phyloP scores from a whole-genome alignment of 176 grass and related monocot genomes.

The Pharus latifolius region DNA sequence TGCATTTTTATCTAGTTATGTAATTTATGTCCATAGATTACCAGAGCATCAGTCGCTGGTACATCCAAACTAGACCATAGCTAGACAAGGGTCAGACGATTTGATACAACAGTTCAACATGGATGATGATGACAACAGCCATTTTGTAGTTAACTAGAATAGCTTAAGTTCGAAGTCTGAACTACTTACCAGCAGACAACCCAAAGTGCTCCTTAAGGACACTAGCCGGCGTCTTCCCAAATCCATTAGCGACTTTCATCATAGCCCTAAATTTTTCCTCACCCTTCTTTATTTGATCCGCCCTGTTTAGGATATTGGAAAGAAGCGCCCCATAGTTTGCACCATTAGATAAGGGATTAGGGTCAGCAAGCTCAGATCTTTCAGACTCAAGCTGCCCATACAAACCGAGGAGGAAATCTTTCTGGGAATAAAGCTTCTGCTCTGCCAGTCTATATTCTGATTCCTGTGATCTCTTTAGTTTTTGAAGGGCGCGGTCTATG shows the following conservation, averaged over 20 bases:
- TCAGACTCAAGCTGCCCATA: conserved; percentile 53
- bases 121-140: too few relatives aligned
- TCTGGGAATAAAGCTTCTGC: conserved; percentile 66
- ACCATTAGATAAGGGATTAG: conserved; percentile 25
- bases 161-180: background rate
- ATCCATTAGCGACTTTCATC: conserved; percentile 52
- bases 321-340: conserved; percentile 41
- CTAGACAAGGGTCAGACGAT: too few relatives aligned
- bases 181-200: conserved; percentile 9
- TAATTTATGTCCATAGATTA: background rate
- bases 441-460: conserved; percentile 53
- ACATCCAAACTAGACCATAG: conserved; percentile 4
- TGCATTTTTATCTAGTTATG: too few relatives aligned
- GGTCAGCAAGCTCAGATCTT: conserved; percentile 44
- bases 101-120: conserved; percentile 25
- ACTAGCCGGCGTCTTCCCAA: conserved; percentile 24
- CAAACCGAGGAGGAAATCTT: conserved; percentile 61
- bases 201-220: conserved; percentile 41
- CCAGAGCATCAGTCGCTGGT: background rate
- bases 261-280: conserved; percentile 64
- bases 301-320: conserved; percentile 33
- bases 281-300: conserved; percentile 64
- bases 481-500: conserved; percentile 47
- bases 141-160: background rate
- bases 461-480: conserved; percentile 68